Evolutionary conservation across 1,139 yeast species (phyloP), one percentile per base, ranked within the genome.

Genomic region (Hansenula sp.): DNA sequence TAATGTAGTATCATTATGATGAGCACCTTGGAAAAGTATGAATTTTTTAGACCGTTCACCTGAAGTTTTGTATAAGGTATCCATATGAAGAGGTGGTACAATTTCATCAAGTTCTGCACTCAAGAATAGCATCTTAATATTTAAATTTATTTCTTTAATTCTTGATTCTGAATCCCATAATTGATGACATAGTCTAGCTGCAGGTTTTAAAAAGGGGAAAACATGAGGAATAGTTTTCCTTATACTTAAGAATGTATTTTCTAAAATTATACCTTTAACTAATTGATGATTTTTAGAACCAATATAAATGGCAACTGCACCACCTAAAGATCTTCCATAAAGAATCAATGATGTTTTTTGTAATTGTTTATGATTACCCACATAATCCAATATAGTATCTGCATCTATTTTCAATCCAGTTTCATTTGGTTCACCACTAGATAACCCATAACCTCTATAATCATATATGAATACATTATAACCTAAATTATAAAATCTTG

Each of bases 271-370:
- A 1, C 83, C 96, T 43, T 70, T 69, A 16, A 87, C 65, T 18
- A 69, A 48, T 0, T 63, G 52, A 2, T 77, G 64, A 61, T 71
- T 69, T 38, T 68, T 65, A 2, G 89, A 72, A 0, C 95, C 90
- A 39, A 88, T 75, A 60, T 89, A 85, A 18, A 89, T 75, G 8
- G 95, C 89, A 21, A 88, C 96, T 0, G 98, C 98, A 1, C 98
- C 97, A 21, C 98, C 98, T 20, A 92, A 68, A 6, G 96, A 86
- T 42, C 97, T 72, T 2, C 98, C 98, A 58, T 89, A 90, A 16
- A 89, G 69, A 1, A 88, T 65, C 6, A 90, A 52, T 16, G 80
- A 67, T 2, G 84, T 72, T 39, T 69, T 62, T 38, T 68, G 66
- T 43, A 79, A 72, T 39, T 70, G 72, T 30, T 71, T 73, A 51